phyloP scores from a whole-genome alignment of 2,329 filamentous ascomycete genomes.

The Epichloe hybrida region DNA sequence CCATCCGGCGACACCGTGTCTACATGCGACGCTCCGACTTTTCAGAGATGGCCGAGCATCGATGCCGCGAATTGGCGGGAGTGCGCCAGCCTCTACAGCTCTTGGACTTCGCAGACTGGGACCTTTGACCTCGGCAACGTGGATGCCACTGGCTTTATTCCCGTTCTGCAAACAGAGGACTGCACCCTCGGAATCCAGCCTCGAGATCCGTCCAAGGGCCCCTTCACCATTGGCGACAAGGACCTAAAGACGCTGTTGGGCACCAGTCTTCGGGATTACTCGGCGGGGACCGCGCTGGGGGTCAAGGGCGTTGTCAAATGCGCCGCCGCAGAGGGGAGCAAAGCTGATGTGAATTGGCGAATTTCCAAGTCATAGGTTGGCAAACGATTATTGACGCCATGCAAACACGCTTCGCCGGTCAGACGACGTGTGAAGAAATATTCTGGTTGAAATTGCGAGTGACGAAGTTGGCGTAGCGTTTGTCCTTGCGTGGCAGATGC shows the following conservation, averaged over 20 bases:
- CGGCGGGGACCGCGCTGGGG: slow-evolving; percentile 9
- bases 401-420: background rate
- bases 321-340: slow-evolving; percentile 7
- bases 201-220: slow-evolving; percentile 6
- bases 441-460: too few relatives aligned
- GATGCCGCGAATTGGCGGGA: slow-evolving; percentile 17
- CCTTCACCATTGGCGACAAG: slow-evolving; percentile 12
- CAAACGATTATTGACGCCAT: slow-evolving; percentile 1
- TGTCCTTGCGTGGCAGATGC: too few relatives aligned
- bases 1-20: slow-evolving; percentile 11
- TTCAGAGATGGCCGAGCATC: slow-evolving; percentile 8
- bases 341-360: slow-evolving; percentile 11
- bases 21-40: slow-evolving; percentile 16
- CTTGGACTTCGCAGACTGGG: slow-evolving; percentile 16
- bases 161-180: slow-evolving; percentile 13
- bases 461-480: background rate
- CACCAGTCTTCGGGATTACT: slow-evolving; percentile 9
- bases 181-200: slow-evolving; percentile 16
- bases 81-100: slow-evolving; percentile 19
- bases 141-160: slow-evolving; percentile 8
- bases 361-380: slow-evolving; percentile 9
- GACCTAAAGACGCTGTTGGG: slow-evolving; percentile 12
- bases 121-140: slow-evolving; percentile 14
- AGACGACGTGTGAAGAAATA: background rate
- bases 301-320: slow-evolving; percentile 12